Percentiles rank a stretch among this genome's conserved stretches.
phyloP scores from a whole-genome alignment of 2,329 filamentous ascomycete species.

The Claviceps spartinae region DNA sequence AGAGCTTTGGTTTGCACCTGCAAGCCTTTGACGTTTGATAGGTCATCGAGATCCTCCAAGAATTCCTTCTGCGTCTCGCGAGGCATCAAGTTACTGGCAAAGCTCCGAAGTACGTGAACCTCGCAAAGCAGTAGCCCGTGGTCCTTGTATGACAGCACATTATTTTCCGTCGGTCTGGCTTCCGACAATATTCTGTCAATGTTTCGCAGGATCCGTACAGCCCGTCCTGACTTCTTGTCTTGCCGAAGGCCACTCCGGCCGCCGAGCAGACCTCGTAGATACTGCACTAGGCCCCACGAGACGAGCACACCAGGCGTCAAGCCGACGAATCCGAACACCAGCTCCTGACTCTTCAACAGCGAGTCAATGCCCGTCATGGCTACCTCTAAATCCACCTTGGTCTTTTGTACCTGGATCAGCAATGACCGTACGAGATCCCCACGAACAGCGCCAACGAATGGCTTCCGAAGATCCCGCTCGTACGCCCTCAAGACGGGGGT shows the following conservation, averaged over 20 bases:
- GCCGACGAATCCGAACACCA: constrained; percentile 95
- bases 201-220: constrained; percentile 69
- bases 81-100: constrained; percentile 49
- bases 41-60: constrained; percentile 71
- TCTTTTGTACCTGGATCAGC: constrained; percentile 95
- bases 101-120: constrained; percentile 65
- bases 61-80: constrained; percentile 70
- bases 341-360: constrained; percentile 85
- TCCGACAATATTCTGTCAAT: constrained; percentile 69
- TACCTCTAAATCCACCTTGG: constrained; percentile 94
- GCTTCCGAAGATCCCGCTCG: constrained; percentile 72
- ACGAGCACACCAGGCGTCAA: constrained; percentile 88
- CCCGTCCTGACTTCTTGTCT: constrained; percentile 52
- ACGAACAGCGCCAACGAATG: constrained; percentile 67
- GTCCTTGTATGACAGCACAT: constrained; percentile 76
- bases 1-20: constrained; percentile 66
- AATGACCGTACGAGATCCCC: constrained; percentile 84
- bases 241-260: constrained; percentile 54
- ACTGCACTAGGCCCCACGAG: constrained; percentile 58
- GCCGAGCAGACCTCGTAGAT: constrained; percentile 56
- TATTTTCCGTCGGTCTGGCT: constrained; percentile 56
- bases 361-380: constrained; percentile 93
- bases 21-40: constrained; percentile 72
- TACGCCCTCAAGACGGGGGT: constrained; percentile 86
- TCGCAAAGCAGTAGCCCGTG: constrained; percentile 85